These are phyloP conservation scores for Ensete glaucum DNA, from an alignment of 176 grass and related monocot genomes.

Conservation along the genomic window DNA sequence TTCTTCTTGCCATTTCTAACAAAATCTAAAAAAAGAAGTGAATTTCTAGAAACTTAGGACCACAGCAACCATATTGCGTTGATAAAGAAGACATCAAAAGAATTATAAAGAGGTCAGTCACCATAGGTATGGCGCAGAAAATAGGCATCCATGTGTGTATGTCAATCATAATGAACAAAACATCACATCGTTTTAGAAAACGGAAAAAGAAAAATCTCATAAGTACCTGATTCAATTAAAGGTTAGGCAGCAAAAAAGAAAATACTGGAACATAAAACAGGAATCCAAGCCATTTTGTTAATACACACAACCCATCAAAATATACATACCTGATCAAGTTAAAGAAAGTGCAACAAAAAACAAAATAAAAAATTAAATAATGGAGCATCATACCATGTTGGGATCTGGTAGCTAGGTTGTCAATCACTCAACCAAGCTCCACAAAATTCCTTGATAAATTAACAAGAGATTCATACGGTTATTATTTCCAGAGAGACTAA, in stretches of 20 bases:
- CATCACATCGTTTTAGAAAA: no score
- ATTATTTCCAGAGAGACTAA: no score
- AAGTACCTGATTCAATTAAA: not conserved
- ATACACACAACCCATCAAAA: not conserved
- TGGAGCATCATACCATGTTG: not conserved
- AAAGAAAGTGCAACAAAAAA: not conserved
- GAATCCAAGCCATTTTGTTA: not conserved
- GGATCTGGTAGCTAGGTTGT: not conserved
- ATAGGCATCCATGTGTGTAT: not conserved
- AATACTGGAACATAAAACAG: not conserved
- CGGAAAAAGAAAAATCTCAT: no score
- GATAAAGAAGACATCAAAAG: not conserved
- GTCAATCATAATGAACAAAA: not conserved
- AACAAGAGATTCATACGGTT: no score
- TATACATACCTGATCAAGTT: not conserved
- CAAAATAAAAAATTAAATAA: not conserved
- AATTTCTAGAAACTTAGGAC: not conserved
- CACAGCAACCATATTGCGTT: not conserved
- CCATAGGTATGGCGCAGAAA: not conserved
- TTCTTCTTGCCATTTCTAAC: constrained; percentile 48
- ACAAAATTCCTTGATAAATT: not conserved
- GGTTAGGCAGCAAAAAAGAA: not conserved
- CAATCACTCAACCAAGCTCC: not conserved
- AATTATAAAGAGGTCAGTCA: no score
- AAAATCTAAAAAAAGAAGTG: constrained; percentile 12